Evolutionary conservation across 805 yeast species (phyloP), one percentile per base, ranked within the genome.

Genomic region (Teunomyces panamensis): DNA sequence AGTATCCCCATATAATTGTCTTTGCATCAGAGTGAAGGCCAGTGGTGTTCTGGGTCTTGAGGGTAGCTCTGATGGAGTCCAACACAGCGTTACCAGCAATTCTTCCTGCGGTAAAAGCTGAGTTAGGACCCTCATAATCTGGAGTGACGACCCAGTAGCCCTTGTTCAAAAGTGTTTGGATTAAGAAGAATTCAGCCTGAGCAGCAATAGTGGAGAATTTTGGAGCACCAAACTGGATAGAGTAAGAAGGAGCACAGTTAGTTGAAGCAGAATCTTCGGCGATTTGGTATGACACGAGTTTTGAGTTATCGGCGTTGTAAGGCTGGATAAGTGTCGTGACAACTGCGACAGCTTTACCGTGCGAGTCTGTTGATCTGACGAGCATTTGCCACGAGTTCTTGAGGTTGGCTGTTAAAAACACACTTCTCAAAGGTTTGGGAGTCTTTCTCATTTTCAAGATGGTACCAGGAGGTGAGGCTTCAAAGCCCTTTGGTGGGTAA

Each of bases 301-400:
- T 60, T 13, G 49, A 30, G 9, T 61, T 55, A 44, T 59, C 62
- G 6, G 64, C 59, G 37, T 59, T 53, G 46, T 54, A 54, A 2
- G 65, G 65, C 33, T 57, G 49, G 14, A 59, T 46, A 3, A 60
- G 32, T 2, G 64, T 60, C 3, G 64, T 59, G 17, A 56, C 57
- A 35, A 56, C 46, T 1, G 62, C 62, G 4, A 46, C 54, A 8
- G 64, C 49, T 10, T 56, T 46, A 1, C 59, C 64, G 9, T 43
- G 46, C 2, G 58, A 43, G 45, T 59, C 56, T 8, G 55, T 49
- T 1, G 67, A 55, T 13, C 63, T 53, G n/a, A 60, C 55, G 42
- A 59, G 46, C n/a, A 56, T 51, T 44, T 65, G 69, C 45, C 46
- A 47, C 9, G 47, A 16, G 5, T 43, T 39, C 43, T 62, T 50